Evolutionary conservation across 768 basidiomycete species (phyloP), one percentile per base, ranked within the genome.

Genomic region (Gloeopeniophorella convolvens): DNA sequence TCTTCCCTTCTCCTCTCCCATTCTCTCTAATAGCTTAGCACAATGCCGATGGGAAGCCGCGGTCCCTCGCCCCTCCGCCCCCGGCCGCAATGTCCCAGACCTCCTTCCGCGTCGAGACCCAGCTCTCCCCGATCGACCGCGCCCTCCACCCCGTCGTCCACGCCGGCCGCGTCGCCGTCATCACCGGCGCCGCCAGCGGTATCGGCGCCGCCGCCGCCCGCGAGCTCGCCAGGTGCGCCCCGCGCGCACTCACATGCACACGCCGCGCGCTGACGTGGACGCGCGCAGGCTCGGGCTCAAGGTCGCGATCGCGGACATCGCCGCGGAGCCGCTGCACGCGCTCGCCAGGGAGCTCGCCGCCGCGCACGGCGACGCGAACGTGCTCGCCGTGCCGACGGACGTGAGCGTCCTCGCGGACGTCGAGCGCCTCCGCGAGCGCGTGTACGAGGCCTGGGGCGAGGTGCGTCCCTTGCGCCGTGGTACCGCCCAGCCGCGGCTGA

Each of bases 381-480:
- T 93, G 37, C 70, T 90, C 48, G 70, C 82, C 43, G 70, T 85
- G 9, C 79, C 78, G 36, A 85, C 85, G 34, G 90, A 95, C 66
- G 92, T 94, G 26, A 73, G 80, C 62, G 76, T 81, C 56, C 64
- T 87, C 36, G 78, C 79, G 4, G 77, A 92, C 40, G 84, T 94
- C 48, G 70, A 76, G 48, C 71, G 66, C 34, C 72, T 93, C 55
- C 76, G 78, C 48, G 85, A 94, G 45, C 75, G 70, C 63, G 87
- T 95, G 27, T 89, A 89, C 65, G 89, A 92, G 65, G 73, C 75
- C 42, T 93, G 89, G 82, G 91, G 89, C 59, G 89, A 92, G 83
- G 90, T 94, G 74, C 74, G 42, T 42, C 44, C 40, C 28, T 24
- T 31, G 52, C 53, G 48, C 48, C 46, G 45, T 18, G 45, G 45